Percentiles rank a stretch among this genome's conserved stretches.
Conservation (phyloP, 768 basidiomycete genomes). For the Xanthoconium stramineum region DNA sequence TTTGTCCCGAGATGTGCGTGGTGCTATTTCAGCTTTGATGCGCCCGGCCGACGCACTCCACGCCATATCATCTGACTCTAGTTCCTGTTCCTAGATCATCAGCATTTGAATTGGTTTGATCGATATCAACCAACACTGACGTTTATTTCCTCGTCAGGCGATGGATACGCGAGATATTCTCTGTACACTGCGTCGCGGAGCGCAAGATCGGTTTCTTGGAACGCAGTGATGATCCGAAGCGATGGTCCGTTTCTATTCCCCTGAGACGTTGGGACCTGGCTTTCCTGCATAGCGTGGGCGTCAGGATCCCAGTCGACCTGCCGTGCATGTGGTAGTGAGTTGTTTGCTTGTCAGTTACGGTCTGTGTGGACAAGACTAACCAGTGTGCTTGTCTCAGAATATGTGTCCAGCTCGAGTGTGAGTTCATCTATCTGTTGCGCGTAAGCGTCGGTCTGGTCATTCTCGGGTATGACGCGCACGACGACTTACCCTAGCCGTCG, state of each 20-base stretch:
- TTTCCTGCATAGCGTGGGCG: background rate
- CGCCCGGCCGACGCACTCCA: constrained; percentile 25
- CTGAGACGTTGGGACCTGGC: background rate
- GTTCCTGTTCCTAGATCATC: constrained; percentile 19
- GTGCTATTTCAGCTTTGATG: background rate
- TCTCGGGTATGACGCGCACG: background rate
- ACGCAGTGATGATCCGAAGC: constrained; percentile 14
- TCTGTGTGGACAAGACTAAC: background rate
- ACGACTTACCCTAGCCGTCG: background rate
- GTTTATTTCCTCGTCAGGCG: background rate
- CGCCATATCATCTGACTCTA: constrained; percentile 39
- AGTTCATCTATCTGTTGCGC: background rate
- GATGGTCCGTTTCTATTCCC: background rate
- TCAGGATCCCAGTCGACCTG: constrained; percentile 2
- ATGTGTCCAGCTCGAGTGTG: background rate
- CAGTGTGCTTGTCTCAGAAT: constrained; percentile 16
- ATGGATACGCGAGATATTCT: constrained; percentile 5
- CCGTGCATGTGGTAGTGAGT: background rate
- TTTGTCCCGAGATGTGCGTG: background rate
- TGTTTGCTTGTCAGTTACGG: background rate
- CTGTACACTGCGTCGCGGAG: constrained; percentile 9
- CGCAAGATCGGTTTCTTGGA: background rate
- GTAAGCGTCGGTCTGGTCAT: background rate
- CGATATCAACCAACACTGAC: background rate
- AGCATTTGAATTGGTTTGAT: background rate